These are phyloP conservation scores for Thermothelomyces thermophilus DNA, from an alignment of 2,329 filamentous ascomycete genomes.

Conservation along the genomic window DNA sequence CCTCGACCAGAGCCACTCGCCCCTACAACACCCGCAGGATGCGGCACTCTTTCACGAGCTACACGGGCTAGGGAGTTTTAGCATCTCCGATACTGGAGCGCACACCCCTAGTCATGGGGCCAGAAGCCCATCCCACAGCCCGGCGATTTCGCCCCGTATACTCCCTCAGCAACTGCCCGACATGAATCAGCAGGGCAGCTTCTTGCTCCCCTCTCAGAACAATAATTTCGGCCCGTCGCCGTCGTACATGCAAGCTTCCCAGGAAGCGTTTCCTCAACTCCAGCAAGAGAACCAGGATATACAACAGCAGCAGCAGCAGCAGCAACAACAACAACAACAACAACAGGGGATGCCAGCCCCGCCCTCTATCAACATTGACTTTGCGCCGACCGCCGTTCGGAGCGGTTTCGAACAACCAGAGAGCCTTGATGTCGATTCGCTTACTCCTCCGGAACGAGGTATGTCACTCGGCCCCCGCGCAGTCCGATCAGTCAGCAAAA, in stretches of 20 bases:
- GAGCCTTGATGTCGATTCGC: slow-evolving; percentile 63
- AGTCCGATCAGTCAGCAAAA: too few species aligned
- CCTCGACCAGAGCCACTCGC: slow-evolving; percentile 69
- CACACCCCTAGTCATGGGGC: slow-evolving; percentile 59
- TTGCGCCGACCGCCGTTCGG: slow-evolving; percentile 67
- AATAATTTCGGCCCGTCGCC: slow-evolving; percentile 35
- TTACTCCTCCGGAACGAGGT: slow-evolving; percentile 75
- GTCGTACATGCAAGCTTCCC: slow-evolving; percentile 36
- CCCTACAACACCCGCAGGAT: slow-evolving; percentile 70
- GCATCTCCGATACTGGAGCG: slow-evolving; percentile 63
- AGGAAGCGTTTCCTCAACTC: slow-evolving; percentile 49
- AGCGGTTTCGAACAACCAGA: slow-evolving; percentile 62
- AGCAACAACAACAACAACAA: too few species aligned
- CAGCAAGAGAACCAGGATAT: slow-evolving; percentile 51
- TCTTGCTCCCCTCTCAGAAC: slow-evolving; percentile 38
- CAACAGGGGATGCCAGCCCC: slow-evolving; percentile 72
- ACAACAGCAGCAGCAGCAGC: too few species aligned
- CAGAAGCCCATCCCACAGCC: slow-evolving; percentile 72
- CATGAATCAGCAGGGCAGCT: slow-evolving; percentile 41
- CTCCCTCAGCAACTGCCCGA: slow-evolving; percentile 51
- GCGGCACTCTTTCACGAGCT: slow-evolving; percentile 68
- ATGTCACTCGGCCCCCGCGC: slow-evolving; percentile 26
- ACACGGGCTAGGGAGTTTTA: slow-evolving; percentile 72
- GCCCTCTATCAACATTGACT: slow-evolving; percentile 93
- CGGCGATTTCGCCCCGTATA: slow-evolving; percentile 58